Evolutionary conservation across 805 yeast species (phyloP).

Genomic region (Jamesozyma hellenica): DNA sequence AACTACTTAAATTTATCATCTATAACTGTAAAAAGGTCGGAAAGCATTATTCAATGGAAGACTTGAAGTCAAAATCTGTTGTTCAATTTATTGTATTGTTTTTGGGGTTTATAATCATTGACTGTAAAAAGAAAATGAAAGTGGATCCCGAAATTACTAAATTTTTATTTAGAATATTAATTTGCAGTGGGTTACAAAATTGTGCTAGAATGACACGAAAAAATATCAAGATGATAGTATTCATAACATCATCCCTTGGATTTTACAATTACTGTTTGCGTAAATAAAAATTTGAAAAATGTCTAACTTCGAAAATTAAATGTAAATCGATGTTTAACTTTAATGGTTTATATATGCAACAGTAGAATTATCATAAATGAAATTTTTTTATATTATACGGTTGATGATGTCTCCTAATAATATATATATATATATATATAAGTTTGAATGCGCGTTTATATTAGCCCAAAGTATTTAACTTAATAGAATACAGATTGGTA

Average conservation of each 20-base stretch:
- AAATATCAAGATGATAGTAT: slow-evolving; percentile 5
- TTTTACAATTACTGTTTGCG: slow-evolving; percentile 4
- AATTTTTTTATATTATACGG: too few relatives aligned
- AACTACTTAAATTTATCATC: slow-evolving; percentile 8
- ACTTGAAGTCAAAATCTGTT: slow-evolving; percentile 2
- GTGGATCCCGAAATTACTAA: slow-evolving; percentile 15
- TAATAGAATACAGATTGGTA: too few relatives aligned
- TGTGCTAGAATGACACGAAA: neutral
- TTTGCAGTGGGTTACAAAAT: slow-evolving; percentile 3
- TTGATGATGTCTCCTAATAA: too few relatives aligned
- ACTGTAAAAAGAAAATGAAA: slow-evolving; percentile 13
- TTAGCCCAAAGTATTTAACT: too few relatives aligned
- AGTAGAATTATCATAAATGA: too few relatives aligned
- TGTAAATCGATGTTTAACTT: too few relatives aligned
- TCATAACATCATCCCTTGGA: slow-evolving; percentile 12
- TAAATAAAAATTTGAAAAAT: too few relatives aligned
- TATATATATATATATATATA: too few relatives aligned
- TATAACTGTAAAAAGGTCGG: slow-evolving; percentile 2
- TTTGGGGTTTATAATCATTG: slow-evolving; percentile 16
- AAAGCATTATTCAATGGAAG: slow-evolving; percentile 1
- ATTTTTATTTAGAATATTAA: slow-evolving; percentile 10
- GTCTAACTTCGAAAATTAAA: too few relatives aligned
- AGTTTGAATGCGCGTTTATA: slow-evolving; percentile 1
- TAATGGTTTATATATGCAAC: too few relatives aligned
- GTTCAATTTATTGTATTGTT: slow-evolving; percentile 16